Conservation (phyloP, 2,329 filamentous ascomycete genomes). For the Aspergillus novofumigatus region DNA sequence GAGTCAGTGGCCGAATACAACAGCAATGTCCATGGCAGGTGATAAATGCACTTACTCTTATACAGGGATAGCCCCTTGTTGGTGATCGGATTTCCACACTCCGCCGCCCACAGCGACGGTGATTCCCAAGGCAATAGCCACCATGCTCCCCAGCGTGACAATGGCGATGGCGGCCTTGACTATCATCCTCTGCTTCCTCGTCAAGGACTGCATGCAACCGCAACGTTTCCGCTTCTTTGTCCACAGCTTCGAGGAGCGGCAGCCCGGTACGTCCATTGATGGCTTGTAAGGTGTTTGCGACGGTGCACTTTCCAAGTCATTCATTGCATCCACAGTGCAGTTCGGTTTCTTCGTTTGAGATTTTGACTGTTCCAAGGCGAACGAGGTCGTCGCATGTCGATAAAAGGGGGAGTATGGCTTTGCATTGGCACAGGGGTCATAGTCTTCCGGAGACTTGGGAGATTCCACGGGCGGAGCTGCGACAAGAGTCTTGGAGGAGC, state of each 20-base stretch:
- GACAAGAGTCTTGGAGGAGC: neutral
- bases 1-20: neutral
- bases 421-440: slow-evolving; percentile 36
- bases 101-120: slow-evolving; percentile 42
- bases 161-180: slow-evolving; percentile 40
- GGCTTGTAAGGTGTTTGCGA: neutral
- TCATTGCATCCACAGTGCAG: slow-evolving; percentile 13
- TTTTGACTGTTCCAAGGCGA: slow-evolving; percentile 17
- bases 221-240: slow-evolving; percentile 30
- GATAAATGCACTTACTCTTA: slow-evolving; percentile 2
- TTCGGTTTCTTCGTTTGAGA: slow-evolving; percentile 24
- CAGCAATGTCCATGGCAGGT: neutral
- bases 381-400: slow-evolving; percentile 33
- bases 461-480: neutral
- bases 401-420: slow-evolving; percentile 45
- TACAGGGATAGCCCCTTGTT: slow-evolving; percentile 21
- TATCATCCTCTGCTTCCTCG: slow-evolving; percentile 32
- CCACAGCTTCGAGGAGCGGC: slow-evolving; percentile 33
- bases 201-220: slow-evolving; percentile 33
- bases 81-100: slow-evolving; percentile 37
- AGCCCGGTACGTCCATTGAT: slow-evolving; percentile 12
- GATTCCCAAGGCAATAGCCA: slow-evolving; percentile 44
- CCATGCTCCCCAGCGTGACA: slow-evolving; percentile 40
- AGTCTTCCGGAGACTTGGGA: slow-evolving; percentile 20
- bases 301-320: slow-evolving; percentile 30